Percentiles rank a stretch among this genome's conserved stretches.
Conservation (phyloP, 2,329 filamentous ascomycete species). For the Colletotrichum shisoi region DNA sequence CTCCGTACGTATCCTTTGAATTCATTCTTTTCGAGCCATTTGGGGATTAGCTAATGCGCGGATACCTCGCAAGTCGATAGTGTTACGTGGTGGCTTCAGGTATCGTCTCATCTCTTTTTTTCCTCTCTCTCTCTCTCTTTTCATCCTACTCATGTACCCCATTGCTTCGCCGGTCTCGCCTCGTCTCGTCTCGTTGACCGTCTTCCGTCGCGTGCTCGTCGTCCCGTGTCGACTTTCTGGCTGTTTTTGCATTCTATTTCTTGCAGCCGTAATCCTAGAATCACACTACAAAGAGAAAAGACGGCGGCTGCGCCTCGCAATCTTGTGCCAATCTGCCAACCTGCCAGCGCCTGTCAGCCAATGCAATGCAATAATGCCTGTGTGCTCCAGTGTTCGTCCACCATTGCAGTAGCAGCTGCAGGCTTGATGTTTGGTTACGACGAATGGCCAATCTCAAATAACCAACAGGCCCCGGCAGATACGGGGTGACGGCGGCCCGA, state of each 20-base stretch:
- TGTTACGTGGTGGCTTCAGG: conserved; percentile 22
- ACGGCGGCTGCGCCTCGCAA: conserved; percentile 11
- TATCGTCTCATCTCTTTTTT: conserved; percentile 2
- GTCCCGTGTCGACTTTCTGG: background rate
- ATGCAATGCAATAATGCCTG: background rate
- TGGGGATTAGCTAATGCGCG: background rate
- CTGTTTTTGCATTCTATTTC: no score
- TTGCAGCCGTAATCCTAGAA: no score
- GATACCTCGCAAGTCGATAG: conserved; percentile 8
- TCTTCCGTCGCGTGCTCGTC: background rate
- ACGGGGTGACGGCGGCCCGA: background rate
- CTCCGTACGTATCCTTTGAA: background rate
- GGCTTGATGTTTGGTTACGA: background rate
- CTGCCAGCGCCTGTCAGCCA: background rate
- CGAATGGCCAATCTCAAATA: background rate
- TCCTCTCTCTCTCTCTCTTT: no score
- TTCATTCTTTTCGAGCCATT: no score
- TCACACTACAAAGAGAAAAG: no score
- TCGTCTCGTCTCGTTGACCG: background rate
- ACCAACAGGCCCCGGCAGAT: background rate
- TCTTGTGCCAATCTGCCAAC: background rate
- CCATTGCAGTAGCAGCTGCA: conserved; percentile 1
- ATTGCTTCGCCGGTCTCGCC: background rate
- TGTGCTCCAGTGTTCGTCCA: background rate
- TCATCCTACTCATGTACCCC: no score